Evolutionary conservation across 148 eudicot genomes (phyloP), one percentile per base, ranked within the genome.

Genomic region (Heliamphora exappendiculata): DNA sequence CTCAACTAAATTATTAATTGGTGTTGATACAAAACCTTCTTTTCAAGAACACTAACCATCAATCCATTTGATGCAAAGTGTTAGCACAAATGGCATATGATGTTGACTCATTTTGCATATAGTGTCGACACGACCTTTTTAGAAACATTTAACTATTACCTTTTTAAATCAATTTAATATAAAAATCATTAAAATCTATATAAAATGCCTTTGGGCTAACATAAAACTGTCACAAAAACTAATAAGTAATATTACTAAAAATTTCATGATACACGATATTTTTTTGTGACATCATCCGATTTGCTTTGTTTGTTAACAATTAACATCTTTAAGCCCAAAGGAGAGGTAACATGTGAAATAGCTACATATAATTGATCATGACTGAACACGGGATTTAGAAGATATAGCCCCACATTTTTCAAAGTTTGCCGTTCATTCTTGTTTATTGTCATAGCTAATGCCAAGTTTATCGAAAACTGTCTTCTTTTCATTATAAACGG

Each of bases 361-460:
- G 17, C 53, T 49, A 49, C 53, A 49, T 5, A 5, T 49, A 49
- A 49, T 49, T 49, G 53, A 12, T 19, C 53, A 49, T 49, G 20
- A 49, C 17, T 12, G 53, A 2, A 49, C 17, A 14, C 20, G 12
- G 53, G 14, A 49, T 49, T 49, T 11, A 19, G 53, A 49, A 49
- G 53, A 49, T 9, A 49, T 11, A 49, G 16, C 17, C 11, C 53
- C 19, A 11, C 53, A 49, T 49, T 49, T 5, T 49, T 49, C 3
- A 12, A 12, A 49, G 14, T 14, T 49, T 49, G 53, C 16, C 1
- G 16, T 47, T n/a, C n/a, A 33, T 62, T 78, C 26, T 70, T 78
- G 37, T 78, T 62, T 20, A 78, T 78, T 6, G 80, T 58, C 57
- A 69, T 57, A 8, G 75, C 75, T 12, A 77, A 68, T 29, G 67